Conservation (phyloP, 2,329 filamentous ascomycete genomes). For the Ceratocystis diversiconidia region DNA sequence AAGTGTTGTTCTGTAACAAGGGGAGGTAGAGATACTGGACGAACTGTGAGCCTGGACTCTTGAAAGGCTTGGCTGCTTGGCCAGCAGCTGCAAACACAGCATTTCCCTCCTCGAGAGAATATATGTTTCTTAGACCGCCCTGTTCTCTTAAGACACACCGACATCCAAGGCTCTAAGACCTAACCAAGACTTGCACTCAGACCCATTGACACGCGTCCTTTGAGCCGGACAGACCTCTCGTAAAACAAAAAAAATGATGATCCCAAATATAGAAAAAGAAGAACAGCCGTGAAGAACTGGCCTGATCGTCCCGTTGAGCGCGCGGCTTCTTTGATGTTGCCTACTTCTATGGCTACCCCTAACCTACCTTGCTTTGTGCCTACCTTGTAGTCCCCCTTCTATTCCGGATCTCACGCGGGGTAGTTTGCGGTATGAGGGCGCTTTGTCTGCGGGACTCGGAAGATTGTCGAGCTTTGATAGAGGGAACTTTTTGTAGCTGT, state of each 20-base stretch:
- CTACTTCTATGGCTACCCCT: neutral
- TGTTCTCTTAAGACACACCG: no score
- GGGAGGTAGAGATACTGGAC: neutral
- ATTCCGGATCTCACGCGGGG: no score
- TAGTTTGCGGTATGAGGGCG: no score
- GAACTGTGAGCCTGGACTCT: neutral
- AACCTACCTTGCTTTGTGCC: no score
- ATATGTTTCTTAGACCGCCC: no score
- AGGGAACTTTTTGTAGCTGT: no score
- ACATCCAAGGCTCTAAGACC: no score
- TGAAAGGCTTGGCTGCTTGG: neutral
- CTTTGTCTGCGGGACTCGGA: no score
- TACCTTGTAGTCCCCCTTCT: no score
- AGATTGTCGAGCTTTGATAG: no score
- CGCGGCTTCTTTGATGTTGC: neutral
- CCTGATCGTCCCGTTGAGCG: neutral
- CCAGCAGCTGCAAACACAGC: neutral
- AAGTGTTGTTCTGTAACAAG: slow-evolving; percentile 1
- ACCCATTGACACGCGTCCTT: neutral
- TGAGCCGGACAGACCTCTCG: neutral
- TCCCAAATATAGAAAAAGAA: neutral
- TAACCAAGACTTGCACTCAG: neutral
- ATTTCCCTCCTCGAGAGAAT: no score
- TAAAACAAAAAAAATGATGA: neutral
- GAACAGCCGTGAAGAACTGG: neutral